Conservation (phyloP, 805 yeast species). For the Hanseniaspora guilliermondii region DNA sequence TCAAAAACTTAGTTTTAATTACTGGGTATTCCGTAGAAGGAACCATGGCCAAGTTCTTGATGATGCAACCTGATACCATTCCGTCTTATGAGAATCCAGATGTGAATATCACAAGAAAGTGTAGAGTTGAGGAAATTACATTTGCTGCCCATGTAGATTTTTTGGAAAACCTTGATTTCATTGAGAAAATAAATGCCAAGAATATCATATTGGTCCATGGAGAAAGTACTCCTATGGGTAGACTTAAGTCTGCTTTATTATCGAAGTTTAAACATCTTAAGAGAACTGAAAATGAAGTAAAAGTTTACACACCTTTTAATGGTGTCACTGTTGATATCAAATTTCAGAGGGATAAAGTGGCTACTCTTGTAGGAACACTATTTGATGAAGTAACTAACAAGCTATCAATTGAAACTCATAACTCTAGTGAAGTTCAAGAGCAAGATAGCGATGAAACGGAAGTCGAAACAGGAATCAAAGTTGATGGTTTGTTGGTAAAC, state of each 20-base stretch:
- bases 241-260: conserved; percentile 80
- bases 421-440: conserved; percentile 36
- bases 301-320: conserved; percentile 83
- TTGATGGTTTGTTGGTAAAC: conserved; percentile 81
- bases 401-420: background rate
- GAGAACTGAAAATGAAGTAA: conserved; percentile 80
- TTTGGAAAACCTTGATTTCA: conserved; percentile 82
- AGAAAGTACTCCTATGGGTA: conserved; percentile 96
- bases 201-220: conserved; percentile 91
- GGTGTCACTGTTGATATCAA: conserved; percentile 67
- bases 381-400: conserved; percentile 32
- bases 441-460: conserved; percentile 36
- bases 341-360: conserved; percentile 73
- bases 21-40: conserved; percentile 99
- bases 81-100: conserved; percentile 77
- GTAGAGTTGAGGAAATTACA: conserved; percentile 82
- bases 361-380: conserved; percentile 55
- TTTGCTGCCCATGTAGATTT: conserved; percentile 99
- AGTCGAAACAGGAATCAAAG: conserved; percentile 28
- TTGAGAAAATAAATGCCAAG: conserved; percentile 73
- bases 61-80: conserved; percentile 83
- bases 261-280: conserved; percentile 72
- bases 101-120: conserved; percentile 69
- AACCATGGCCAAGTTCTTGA: conserved; percentile 82
- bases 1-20: conserved; percentile 70